Conservation (phyloP, 305 asterid species). For the Solanum hybrid region DNA sequence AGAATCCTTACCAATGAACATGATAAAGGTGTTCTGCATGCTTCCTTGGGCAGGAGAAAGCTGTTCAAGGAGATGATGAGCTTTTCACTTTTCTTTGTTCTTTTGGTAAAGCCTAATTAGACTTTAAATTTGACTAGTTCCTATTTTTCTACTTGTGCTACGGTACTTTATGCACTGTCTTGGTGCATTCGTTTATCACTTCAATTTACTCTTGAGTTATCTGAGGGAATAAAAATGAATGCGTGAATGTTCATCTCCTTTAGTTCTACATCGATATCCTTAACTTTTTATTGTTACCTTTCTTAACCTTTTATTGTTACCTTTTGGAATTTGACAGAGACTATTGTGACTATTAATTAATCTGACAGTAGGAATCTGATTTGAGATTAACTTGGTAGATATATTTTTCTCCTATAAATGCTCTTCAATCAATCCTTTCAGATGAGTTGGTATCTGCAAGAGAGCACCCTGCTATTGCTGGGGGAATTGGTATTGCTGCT, state of each 20-base stretch:
- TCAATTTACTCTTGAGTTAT: background rate
- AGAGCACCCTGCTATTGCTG: conserved; percentile 57
- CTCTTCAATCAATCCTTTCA: conserved; percentile 16
- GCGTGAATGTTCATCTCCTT: background rate
- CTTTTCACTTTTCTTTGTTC: background rate
- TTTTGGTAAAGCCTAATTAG: background rate
- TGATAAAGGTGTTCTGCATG: background rate
- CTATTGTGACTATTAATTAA: background rate
- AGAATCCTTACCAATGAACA: background rate
- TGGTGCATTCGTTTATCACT: background rate
- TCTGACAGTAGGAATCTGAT: background rate
- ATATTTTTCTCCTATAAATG: background rate
- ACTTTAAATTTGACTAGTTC: background rate
- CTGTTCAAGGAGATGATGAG: background rate
- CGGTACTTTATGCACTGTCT: background rate
- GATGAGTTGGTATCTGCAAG: conserved; percentile 47
- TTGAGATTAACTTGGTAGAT: background rate
- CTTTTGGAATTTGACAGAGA: background rate
- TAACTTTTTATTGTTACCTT: background rate
- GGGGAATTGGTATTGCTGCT: conserved; percentile 62
- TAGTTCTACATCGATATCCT: background rate
- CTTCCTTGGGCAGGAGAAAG: background rate
- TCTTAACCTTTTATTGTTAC: background rate
- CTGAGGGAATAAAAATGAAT: background rate
- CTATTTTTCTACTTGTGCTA: background rate